Percentiles rank a stretch among this genome's conserved stretches.
Conservation (phyloP, 176 grass and related monocot species). For the Aegilops umbellulata region DNA sequence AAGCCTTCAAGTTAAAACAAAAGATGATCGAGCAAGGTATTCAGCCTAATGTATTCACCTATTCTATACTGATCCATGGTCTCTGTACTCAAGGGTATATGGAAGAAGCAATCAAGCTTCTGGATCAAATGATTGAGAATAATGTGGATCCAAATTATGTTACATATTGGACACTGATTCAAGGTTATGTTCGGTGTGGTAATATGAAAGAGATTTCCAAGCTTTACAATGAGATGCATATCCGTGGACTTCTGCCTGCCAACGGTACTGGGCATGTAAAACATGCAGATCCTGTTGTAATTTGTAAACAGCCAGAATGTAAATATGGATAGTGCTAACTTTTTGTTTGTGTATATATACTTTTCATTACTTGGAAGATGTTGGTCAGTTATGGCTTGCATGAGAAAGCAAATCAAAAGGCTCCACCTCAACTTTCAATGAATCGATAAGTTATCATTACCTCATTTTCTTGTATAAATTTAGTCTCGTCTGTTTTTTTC, state of each 20-base stretch:
- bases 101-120: slow-evolving; percentile 85
- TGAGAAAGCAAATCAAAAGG: slow-evolving; percentile 12
- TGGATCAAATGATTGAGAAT: slow-evolving; percentile 95
- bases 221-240: slow-evolving; percentile 83
- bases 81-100: slow-evolving; percentile 82
- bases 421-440: neutral
- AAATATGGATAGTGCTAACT: slow-evolving; percentile 2
- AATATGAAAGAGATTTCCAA: slow-evolving; percentile 76
- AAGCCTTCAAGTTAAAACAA: slow-evolving; percentile 91
- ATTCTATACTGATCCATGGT: slow-evolving; percentile 92
- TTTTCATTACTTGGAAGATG: slow-evolving; percentile 28
- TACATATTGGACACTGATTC: slow-evolving; percentile 82
- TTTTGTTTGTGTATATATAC: neutral
- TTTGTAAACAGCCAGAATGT: slow-evolving; percentile 13
- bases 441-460: slow-evolving; percentile 1
- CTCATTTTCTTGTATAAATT: neutral
- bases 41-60: slow-evolving; percentile 72
- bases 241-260: slow-evolving; percentile 59
- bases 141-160: slow-evolving; percentile 84
- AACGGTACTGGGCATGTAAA: slow-evolving; percentile 22
- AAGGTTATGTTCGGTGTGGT: slow-evolving; percentile 71
- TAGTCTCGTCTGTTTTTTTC: neutral
- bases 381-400: neutral
- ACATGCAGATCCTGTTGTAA: slow-evolving; percentile 27
- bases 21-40: slow-evolving; percentile 79